Evolutionary conservation across 1,284 basidiomycete genomes (phyloP).

Genomic region (Pseudozyma sp.): DNA sequence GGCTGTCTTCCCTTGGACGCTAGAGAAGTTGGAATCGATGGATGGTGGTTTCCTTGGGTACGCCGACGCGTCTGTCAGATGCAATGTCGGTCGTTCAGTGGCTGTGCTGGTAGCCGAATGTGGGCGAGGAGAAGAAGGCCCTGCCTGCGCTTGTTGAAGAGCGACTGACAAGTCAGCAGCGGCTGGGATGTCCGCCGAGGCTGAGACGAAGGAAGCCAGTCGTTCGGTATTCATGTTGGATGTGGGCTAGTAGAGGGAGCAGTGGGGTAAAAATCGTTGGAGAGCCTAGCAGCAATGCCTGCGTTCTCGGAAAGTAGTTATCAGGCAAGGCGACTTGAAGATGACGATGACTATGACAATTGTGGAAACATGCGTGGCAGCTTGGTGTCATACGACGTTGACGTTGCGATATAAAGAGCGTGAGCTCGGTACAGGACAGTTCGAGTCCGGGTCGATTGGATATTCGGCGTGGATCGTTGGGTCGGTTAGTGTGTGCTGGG

Average conservation of each 20-base stretch:
- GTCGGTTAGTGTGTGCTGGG: too few species aligned
- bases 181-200: slow-evolving; percentile 7
- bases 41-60: slow-evolving; percentile 35
- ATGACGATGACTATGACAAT: too few species aligned
- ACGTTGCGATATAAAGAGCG: too few species aligned
- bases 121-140: slow-evolving; percentile 16
- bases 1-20: slow-evolving; percentile 49
- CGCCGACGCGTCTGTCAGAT: slow-evolving; percentile 5
- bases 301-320: too few species aligned
- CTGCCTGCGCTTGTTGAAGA: background rate
- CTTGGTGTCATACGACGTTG: too few species aligned
- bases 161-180: slow-evolving; percentile 1
- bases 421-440: too few species aligned
- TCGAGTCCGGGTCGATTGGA: too few species aligned
- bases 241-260: background rate
- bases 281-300: too few species aligned
- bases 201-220: slow-evolving; percentile 22
- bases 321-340: background rate
- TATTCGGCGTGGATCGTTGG: too few species aligned
- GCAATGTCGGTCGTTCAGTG: slow-evolving; percentile 18
- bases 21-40: slow-evolving; percentile 50
- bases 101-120: slow-evolving; percentile 25
- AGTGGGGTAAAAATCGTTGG: too few species aligned
- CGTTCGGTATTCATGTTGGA: slow-evolving; percentile 27
- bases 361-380: too few species aligned